phyloP scores from a whole-genome alignment of 495 filamentous ascomycete genomes.

The Cudoniella acicularis region DNA sequence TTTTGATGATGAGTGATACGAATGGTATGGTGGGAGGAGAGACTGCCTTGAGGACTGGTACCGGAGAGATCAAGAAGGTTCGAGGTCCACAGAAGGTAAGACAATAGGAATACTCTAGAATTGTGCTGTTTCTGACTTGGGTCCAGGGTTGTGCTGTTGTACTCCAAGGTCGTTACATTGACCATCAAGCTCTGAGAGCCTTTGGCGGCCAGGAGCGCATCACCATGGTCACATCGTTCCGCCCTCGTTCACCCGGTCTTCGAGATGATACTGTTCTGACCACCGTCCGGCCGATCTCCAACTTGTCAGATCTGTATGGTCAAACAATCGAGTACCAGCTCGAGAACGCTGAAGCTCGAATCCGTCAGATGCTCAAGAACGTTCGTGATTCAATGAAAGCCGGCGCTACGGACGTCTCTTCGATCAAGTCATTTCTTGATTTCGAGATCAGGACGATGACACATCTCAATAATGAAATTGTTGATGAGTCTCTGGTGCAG shows the following conservation, averaged over 20 bases:
- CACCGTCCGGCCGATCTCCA: constrained; percentile 61
- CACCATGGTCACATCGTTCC: constrained; percentile 71
- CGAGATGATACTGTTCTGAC: constrained; percentile 65
- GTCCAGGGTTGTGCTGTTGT: constrained; percentile 61
- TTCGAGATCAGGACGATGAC: constrained; percentile 23
- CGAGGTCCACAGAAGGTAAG: constrained; percentile 54
- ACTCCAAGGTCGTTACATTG: constrained; percentile 69
- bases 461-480: constrained; percentile 51
- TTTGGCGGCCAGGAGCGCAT: constrained; percentile 64
- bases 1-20: constrained; percentile 72
- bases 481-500: constrained; percentile 46
- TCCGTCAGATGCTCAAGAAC: constrained; percentile 38
- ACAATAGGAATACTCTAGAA: neutral
- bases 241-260: constrained; percentile 53
- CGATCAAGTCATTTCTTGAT: constrained; percentile 26
- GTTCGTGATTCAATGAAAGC: constrained; percentile 44
- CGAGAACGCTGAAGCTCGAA: constrained; percentile 62
- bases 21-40: constrained; percentile 69
- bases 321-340: constrained; percentile 68
- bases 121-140: constrained; percentile 1
- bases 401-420: constrained; percentile 28
- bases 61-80: constrained; percentile 62
- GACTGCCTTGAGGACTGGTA: constrained; percentile 59
- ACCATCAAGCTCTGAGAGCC: constrained; percentile 63
- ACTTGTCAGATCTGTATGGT: constrained; percentile 65